Base-by-base conservation (phyloP, 352 stramenopile genomes). In the Pythium phragmiticola region DNA sequence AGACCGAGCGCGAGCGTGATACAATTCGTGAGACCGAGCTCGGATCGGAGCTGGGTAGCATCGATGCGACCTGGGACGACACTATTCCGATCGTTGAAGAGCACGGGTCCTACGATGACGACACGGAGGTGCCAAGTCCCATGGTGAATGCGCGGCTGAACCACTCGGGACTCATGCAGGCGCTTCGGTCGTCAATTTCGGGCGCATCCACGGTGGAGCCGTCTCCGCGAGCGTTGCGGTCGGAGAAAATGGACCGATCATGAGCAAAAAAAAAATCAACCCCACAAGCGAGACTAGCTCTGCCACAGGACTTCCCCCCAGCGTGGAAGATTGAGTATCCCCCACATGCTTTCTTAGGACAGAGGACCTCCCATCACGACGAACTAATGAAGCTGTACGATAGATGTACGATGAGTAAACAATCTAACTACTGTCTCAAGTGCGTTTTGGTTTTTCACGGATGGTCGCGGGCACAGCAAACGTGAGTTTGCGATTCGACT, bases 21-120 rank as follows among this genome's bases (percentile, higher is more conserved):
- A 92, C 84, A 34, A 95, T 95, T 65, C 84, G 87, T 47, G 84
- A 95, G 63, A 95, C 87, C 9, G 87, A 95, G 62, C 73, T 86
- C 11, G 82, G 87, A 28, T 63, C 87, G 8, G 87, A 95, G 51
- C 74, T 87, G 9, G 80, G 87, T 14, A 61, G 86, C 30, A 61
- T 87, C 23, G 79, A 75, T n/a, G 49, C 83, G 11, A 88, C 80
- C 23, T 90, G 80, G 80, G 77, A 90, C 61, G 84, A 92, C 34
- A 82, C 70, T 37, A 87, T 92, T 60, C 76, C 86, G 56, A 80
- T 92, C 36, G 84, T 88, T 19, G 84, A 92, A 47, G 73, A 81
- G n/a, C 57, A 68, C 11, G 80, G 88, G 42, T 78, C 70, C n/a
- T 72, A 65, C 41, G 75, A 84, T 17, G 66, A 78, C 41, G 79